A percentile compares a stretch with the other conserved stretches of the same genome.
These are phyloP conservation scores for Cryptococcus sp. DNA, from an alignment of 1,284 basidiomycete species.

Conservation along the genomic window DNA sequence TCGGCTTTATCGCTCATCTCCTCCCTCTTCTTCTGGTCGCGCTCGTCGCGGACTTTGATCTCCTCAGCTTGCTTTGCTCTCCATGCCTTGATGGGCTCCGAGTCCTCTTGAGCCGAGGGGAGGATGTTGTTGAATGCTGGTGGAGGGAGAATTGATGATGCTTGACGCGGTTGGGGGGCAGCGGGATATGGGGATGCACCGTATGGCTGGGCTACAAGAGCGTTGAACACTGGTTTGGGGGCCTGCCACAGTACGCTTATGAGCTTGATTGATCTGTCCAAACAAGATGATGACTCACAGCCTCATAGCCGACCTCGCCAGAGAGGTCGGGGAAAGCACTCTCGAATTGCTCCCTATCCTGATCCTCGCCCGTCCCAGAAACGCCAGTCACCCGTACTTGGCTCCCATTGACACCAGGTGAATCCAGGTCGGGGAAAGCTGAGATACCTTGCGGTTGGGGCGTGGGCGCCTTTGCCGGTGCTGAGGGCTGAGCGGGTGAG, in stretches of 20 bases:
- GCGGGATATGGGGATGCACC: slow-evolving; percentile 51
- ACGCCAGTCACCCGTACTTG: slow-evolving; percentile 75
- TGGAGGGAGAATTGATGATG: slow-evolving; percentile 65
- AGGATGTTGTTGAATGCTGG: slow-evolving; percentile 53
- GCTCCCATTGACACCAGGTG: slow-evolving; percentile 13
- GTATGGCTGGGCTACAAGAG: slow-evolving; percentile 47
- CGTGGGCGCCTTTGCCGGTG: slow-evolving; percentile 18
- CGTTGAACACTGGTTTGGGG: slow-evolving; percentile 49
- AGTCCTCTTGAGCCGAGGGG: slow-evolving; percentile 69
- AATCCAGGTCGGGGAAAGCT: slow-evolving; percentile 72
- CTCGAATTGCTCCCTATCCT: slow-evolving; percentile 88
- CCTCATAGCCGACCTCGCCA: slow-evolving; percentile 40
- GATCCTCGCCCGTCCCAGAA: slow-evolving; percentile 53
- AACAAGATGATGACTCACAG: slow-evolving; percentile 26
- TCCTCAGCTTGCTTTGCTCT: slow-evolving; percentile 81
- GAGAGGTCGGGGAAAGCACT: slow-evolving; percentile 87
- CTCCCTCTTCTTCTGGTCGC: slow-evolving; percentile 74
- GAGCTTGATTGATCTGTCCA: background rate
- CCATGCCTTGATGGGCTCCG: slow-evolving; percentile 88
- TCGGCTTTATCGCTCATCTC: slow-evolving; percentile 89
- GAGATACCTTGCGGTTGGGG: slow-evolving; percentile 38
- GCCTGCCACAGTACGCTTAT: slow-evolving; percentile 14
- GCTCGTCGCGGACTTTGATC: slow-evolving; percentile 78
- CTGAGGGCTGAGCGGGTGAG: slow-evolving; percentile 17
- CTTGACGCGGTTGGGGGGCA: slow-evolving; percentile 58